Percentiles rank a stretch among this genome's conserved stretches.
These are phyloP conservation scores for Pseudogymnoascus sp. DNA, from an alignment of 2,329 filamentous ascomycete species.

Conservation along the genomic window DNA sequence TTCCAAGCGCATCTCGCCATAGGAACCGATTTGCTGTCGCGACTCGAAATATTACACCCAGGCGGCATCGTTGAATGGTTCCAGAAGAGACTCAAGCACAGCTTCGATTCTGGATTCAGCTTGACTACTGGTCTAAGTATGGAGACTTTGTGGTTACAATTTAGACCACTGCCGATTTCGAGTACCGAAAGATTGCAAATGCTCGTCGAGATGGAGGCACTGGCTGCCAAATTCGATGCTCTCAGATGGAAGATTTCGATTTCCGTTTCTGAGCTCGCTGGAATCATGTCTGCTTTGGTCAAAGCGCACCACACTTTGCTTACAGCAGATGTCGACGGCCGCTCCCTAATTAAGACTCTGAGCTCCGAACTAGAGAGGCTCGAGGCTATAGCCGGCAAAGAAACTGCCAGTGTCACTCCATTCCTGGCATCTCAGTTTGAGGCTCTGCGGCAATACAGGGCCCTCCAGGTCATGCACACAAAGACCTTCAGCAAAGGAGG, in stretches of 20 bases:
- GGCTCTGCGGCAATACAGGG: slow-evolving; percentile 39
- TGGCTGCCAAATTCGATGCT: slow-evolving; percentile 52
- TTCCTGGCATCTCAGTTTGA: slow-evolving; percentile 50
- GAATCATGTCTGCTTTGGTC: slow-evolving; percentile 45
- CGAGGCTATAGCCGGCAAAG: slow-evolving; percentile 36
- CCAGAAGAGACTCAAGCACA: slow-evolving; percentile 37
- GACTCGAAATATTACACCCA: background rate
- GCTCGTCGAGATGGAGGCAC: slow-evolving; percentile 42
- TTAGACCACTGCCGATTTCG: slow-evolving; percentile 55
- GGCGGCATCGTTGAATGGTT: slow-evolving; percentile 13
- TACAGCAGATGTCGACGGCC: slow-evolving; percentile 27
- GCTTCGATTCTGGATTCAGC: slow-evolving; percentile 62
- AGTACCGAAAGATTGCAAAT: slow-evolving; percentile 37
- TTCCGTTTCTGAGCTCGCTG: slow-evolving; percentile 42
- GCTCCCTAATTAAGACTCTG: slow-evolving; percentile 38
- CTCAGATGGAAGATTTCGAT: slow-evolving; percentile 50
- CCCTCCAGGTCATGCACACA: slow-evolving; percentile 14
- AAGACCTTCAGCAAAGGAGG: slow-evolving; percentile 3
- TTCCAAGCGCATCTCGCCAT: slow-evolving; percentile 55
- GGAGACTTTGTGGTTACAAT: slow-evolving; percentile 66
- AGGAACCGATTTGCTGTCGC: slow-evolving; percentile 19
- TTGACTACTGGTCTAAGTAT: slow-evolving; percentile 70
- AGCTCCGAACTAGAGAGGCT: slow-evolving; percentile 43
- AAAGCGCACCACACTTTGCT: slow-evolving; percentile 49
- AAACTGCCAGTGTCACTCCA: slow-evolving; percentile 35